Evolutionary conservation across 2,329 filamentous ascomycete genomes (phyloP).

Genomic region (Cordyceps farinosa): DNA sequence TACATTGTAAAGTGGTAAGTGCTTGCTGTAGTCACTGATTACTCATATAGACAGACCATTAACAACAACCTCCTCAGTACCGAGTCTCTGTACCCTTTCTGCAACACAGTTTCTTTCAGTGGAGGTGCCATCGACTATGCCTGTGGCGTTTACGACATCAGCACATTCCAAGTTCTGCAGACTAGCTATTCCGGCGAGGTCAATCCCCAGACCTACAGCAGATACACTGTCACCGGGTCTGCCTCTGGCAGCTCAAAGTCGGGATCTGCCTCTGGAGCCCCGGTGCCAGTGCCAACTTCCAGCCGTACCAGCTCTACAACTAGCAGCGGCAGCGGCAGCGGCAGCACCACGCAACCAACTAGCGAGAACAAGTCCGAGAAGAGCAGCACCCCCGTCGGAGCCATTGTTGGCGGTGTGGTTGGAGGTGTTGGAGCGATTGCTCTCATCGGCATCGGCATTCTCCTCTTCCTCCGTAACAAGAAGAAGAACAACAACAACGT

Average conservation of each 20-base stretch:
- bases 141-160: conserved; percentile 36
- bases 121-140: conserved; percentile 42
- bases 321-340: conserved; percentile 14
- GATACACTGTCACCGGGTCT: conserved; percentile 22
- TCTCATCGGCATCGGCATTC: conserved; percentile 28
- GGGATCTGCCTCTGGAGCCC: conserved; percentile 1
- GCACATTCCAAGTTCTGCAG: conserved; percentile 33
- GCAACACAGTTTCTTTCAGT: conserved; percentile 44
- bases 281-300: neutral
- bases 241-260: neutral
- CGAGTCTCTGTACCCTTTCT: conserved; percentile 34
- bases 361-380: conserved; percentile 1
- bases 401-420: conserved; percentile 38
- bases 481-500: conserved; percentile 27
- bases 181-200: conserved; percentile 42
- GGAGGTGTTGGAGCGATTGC: conserved; percentile 35
- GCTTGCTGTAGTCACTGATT: neutral
- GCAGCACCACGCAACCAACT: neutral
- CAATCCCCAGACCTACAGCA: conserved; percentile 29
- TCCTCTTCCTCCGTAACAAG: conserved; percentile 31
- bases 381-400: conserved; percentile 29
- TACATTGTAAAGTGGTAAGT: conserved; percentile 46
- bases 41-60: conserved; percentile 17
- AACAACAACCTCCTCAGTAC: conserved; percentile 33
- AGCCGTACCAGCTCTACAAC: conserved; percentile 5